These are phyloP conservation scores for Xylariaceae sp. DNA, from an alignment of 2,329 filamentous ascomycete genomes.

Conservation along the genomic window DNA sequence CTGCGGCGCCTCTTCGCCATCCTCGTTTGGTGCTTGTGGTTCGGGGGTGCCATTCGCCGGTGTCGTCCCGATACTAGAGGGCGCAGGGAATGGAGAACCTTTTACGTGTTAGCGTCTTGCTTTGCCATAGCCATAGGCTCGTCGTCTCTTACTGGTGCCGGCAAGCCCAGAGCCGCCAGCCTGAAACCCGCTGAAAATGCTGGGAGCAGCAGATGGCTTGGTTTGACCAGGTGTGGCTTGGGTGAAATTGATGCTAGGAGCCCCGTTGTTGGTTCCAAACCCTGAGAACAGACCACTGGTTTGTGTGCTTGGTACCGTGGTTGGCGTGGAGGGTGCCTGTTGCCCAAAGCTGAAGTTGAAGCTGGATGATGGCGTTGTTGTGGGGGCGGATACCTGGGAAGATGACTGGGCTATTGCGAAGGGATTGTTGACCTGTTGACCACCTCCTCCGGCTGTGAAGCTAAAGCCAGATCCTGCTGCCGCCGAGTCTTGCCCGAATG, in stretches of 20 bases:
- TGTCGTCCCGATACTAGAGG: conserved; percentile 60
- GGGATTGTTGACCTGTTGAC: conserved; percentile 35
- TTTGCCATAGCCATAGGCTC: background rate
- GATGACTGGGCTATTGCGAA: conserved; percentile 22
- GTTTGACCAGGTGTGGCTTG: conserved; percentile 29
- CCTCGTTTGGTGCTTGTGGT: conserved; percentile 47
- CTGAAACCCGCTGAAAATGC: conserved; percentile 25
- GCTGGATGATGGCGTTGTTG: conserved; percentile 23
- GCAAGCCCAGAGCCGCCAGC: conserved; percentile 37
- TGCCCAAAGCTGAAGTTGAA: conserved; percentile 28
- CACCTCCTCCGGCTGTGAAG: conserved; percentile 36
- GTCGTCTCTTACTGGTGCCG: conserved; percentile 39
- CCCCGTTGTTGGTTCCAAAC: conserved; percentile 26
- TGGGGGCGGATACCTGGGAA: conserved; percentile 17
- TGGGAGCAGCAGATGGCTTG: conserved; percentile 18
- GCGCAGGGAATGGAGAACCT: conserved; percentile 48
- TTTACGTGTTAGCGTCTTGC: conserved; percentile 3
- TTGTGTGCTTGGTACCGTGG: conserved; percentile 21
- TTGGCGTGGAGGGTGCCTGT: conserved; percentile 25
- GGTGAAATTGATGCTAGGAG: conserved; percentile 39
- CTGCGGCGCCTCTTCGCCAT: conserved; percentile 53
- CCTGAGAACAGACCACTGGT: conserved; percentile 23
- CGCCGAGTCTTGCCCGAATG: conserved; percentile 25
- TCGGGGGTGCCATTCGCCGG: conserved; percentile 59
- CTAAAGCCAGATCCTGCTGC: conserved; percentile 32